These are phyloP conservation scores for Tagetes patula DNA, from an alignment of 129 eudicot species.

Conservation along the genomic window DNA sequence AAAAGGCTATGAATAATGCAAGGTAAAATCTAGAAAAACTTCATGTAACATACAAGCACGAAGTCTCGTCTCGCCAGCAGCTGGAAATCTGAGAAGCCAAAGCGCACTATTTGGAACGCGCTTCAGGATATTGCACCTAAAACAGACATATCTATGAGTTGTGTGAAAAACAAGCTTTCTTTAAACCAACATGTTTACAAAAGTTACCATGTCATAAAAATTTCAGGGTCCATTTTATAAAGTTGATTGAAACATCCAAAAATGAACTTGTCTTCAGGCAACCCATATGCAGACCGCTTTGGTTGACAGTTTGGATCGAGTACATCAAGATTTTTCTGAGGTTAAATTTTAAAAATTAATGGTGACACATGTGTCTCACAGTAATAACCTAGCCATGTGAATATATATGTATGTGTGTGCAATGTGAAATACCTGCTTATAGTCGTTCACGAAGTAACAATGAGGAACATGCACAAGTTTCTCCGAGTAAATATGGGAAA, in stretches of 20 bases:
- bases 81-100: conserved; percentile 96
- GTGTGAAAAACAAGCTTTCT: not conserved
- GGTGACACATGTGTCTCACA: not conserved
- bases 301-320: conserved; percentile 64
- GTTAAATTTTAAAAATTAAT: conserved; percentile 8
- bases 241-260: conserved; percentile 96
- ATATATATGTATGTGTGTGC: not conserved
- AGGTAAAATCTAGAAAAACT: not conserved
- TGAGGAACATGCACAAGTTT: conserved; percentile 95
- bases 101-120: conserved; percentile 94
- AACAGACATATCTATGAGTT: conserved; percentile 7
- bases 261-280: conserved; percentile 87
- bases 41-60: conserved; percentile 67
- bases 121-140: conserved; percentile 95
- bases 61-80: conserved; percentile 93
- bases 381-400: conserved; percentile 3
- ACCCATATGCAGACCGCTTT: conserved; percentile 89
- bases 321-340: conserved; percentile 89
- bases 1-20: not conserved
- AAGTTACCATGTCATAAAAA: conserved; percentile 76
- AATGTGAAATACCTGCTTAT: conserved; percentile 69
- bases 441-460: conserved; percentile 96
- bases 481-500: conserved; percentile 85
- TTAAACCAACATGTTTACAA: not conserved
- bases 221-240: conserved; percentile 97